Percentiles rank a stretch among this genome's conserved stretches.
These are phyloP conservation scores for Cymbidium sinense DNA, from an alignment of 106 monocot species.

Conservation along the genomic window DNA sequence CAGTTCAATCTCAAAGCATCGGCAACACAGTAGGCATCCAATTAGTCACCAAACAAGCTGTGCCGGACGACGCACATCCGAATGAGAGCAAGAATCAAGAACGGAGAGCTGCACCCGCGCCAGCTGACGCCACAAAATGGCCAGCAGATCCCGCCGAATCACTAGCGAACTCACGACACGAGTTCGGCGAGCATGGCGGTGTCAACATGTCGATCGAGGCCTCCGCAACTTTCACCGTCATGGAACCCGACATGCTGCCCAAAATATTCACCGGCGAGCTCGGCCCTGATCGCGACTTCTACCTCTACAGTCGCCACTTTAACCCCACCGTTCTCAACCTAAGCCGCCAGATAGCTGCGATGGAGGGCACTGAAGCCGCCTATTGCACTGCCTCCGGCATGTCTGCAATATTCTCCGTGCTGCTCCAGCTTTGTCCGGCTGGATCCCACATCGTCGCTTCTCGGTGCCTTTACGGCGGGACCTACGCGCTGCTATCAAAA, in stretches of 20 bases:
- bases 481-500: conserved; percentile 60
- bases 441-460: conserved; percentile 92
- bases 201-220: conserved; percentile 99
- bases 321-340: conserved; percentile 92
- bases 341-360: conserved; percentile 82
- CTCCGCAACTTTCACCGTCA: conserved; percentile 96
- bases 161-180: conserved; percentile 78
- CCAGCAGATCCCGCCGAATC: conserved; percentile 54
- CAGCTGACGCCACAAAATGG: background rate
- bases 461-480: conserved; percentile 80
- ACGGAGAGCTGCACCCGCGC: no score
- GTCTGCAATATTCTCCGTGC: conserved; percentile 77
- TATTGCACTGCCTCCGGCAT: conserved; percentile 97
- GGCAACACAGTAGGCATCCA: background rate
- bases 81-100: background rate
- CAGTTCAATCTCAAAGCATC: background rate
- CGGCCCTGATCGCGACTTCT: conserved; percentile 88
- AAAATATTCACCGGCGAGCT: conserved; percentile 87
- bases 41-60: background rate
- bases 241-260: conserved; percentile 88
- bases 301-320: conserved; percentile 92
- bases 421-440: conserved; percentile 61
- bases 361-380: conserved; percentile 92
- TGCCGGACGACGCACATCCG: background rate
- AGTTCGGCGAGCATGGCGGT: conserved; percentile 97